These are phyloP conservation scores for Fusarium nisikadoi DNA, from an alignment of 2,329 filamentous ascomycete genomes.

Conservation along the genomic window DNA sequence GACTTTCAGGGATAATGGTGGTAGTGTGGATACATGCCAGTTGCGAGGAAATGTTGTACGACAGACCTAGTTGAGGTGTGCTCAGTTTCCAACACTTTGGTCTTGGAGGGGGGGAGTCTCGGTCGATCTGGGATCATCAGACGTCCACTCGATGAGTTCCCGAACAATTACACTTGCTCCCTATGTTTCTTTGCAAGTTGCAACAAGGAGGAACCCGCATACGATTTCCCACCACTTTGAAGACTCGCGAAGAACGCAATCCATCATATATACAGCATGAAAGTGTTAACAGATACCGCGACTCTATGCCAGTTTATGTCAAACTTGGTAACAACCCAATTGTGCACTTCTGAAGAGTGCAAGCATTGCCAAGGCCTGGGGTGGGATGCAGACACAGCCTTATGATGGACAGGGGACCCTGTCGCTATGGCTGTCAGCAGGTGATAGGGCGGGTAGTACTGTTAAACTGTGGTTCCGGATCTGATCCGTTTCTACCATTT, in stretches of 20 bases:
- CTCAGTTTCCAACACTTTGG: slow-evolving; percentile 37
- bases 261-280: neutral
- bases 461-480: slow-evolving; percentile 7
- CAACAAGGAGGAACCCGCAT: neutral
- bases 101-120: slow-evolving; percentile 34
- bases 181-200: neutral
- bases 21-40: slow-evolving; percentile 20
- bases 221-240: neutral
- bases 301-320: slow-evolving; percentile 2
- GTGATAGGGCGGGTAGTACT: neutral
- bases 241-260: neutral
- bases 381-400: slow-evolving; percentile 38
- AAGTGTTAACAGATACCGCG: neutral
- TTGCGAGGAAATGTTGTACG: slow-evolving; percentile 17
- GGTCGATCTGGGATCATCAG: slow-evolving; percentile 29
- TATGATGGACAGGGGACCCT: slow-evolving; percentile 35
- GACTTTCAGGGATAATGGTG: slow-evolving; percentile 16
- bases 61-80: slow-evolving; percentile 29
- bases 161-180: neutral
- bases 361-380: slow-evolving; percentile 37
- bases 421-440: slow-evolving; percentile 34
- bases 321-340: slow-evolving; percentile 10
- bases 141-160: slow-evolving; percentile 5
- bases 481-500: slow-evolving; percentile 6
- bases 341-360: slow-evolving; percentile 15